Evolutionary conservation across 345 rosid species (phyloP).

Genomic region (Triadica sebifera): DNA sequence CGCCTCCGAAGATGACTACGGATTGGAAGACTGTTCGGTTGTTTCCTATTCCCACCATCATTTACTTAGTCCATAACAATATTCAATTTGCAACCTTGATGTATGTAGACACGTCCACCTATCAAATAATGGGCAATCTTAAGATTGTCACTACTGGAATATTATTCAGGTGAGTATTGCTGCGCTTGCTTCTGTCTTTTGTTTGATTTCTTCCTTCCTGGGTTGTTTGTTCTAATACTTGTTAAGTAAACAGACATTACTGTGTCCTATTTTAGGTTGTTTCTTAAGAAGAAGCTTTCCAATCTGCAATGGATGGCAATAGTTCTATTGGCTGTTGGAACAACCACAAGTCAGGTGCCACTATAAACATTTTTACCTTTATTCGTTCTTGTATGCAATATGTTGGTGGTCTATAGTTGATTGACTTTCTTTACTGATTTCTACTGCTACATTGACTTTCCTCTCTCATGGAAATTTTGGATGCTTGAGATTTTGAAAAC

Average conservation of each 20-base stretch:
- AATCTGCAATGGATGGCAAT: constrained; percentile 88
- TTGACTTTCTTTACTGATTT: too few relatives aligned
- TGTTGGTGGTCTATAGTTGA: neutral
- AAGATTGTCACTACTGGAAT: constrained; percentile 94
- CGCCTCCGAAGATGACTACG: constrained; percentile 64
- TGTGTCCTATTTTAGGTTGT: constrained; percentile 40
- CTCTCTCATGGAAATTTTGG: neutral
- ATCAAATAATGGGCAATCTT: constrained; percentile 97
- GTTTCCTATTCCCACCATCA: constrained; percentile 82
- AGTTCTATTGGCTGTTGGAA: constrained; percentile 78
- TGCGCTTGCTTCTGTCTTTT: neutral
- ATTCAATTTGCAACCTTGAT: constrained; percentile 93
- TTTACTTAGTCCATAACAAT: constrained; percentile 84
- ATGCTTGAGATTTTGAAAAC: neutral
- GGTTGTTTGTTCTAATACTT: neutral
- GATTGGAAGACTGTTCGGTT: constrained; percentile 85
- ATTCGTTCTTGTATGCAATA: neutral
- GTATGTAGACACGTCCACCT: constrained; percentile 86
- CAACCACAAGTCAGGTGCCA: constrained; percentile 84
- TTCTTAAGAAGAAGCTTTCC: constrained; percentile 63
- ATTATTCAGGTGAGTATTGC: constrained; percentile 60
- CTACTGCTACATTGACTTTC: neutral
- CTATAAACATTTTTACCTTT: neutral
- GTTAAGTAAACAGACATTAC: neutral
- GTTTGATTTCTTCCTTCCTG: neutral